A percentile compares a stretch with the other conserved stretches of the same genome.
Conservation (phyloP, 2,329 filamentous ascomycete species). For the Alternaria solani region DNA sequence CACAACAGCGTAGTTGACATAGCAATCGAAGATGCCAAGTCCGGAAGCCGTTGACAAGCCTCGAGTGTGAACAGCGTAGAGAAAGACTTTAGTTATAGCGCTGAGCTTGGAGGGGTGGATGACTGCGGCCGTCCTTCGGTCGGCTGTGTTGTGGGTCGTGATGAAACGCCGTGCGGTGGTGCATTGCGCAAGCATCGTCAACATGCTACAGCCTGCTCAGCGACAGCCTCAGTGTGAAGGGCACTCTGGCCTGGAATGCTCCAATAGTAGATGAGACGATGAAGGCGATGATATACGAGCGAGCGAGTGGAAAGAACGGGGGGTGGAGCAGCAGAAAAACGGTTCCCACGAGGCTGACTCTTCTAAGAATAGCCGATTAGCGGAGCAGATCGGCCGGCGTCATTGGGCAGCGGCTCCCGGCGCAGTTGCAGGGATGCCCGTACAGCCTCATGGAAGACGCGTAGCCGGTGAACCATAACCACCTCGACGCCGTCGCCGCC, state of each 20-base stretch:
- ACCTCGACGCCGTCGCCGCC: constrained; percentile 10
- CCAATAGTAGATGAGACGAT: background rate
- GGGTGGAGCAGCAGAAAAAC: background rate
- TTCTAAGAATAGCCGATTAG: constrained; percentile 13
- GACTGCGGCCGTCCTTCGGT: background rate
- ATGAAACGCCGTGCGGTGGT: constrained; percentile 11
- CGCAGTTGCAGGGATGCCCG: constrained; percentile 18
- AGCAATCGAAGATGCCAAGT: background rate
- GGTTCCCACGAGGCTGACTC: constrained; percentile 12
- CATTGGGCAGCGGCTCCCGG: constrained; percentile 19
- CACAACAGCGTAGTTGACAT: background rate
- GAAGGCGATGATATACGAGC: background rate
- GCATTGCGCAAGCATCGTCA: constrained; percentile 13
- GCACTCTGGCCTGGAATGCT: background rate
- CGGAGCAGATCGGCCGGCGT: constrained; percentile 11
- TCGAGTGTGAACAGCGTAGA: background rate
- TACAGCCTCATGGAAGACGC: constrained; percentile 23
- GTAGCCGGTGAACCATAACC: constrained; percentile 13
- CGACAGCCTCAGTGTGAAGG: background rate
- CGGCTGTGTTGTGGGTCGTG: constrained; percentile 18
- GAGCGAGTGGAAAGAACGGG: background rate
- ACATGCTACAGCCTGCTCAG: constrained; percentile 4
- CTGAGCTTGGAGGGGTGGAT: constrained; percentile 4
- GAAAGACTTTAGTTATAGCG: background rate
- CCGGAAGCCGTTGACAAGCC: background rate